Base-by-base conservation (phyloP, 805 yeast genomes). In the Myxozyma vanderwaltii region DNA sequence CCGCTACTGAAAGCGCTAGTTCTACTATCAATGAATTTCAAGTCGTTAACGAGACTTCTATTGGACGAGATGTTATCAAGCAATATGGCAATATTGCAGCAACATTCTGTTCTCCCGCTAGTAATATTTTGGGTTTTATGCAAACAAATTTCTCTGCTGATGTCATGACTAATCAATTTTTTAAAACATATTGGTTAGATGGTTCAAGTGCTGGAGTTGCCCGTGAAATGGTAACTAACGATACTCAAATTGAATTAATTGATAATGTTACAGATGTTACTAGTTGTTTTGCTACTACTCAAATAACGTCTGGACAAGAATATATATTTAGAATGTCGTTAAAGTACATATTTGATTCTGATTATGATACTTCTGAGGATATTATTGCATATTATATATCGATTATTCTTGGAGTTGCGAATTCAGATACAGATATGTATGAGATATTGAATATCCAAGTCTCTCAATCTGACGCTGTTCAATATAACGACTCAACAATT, bases 261-360 rank as follows among this genome's bases (percentile, higher is more conserved):
- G n/a, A 13, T 13, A 26, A 19, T 15, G 33, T 31, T n/a, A 13
- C n/a, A 6, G 24, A 23, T 5, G 33, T 38, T 21, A 48, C 27
- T n/a, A 48, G 52, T 19, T 33, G 31, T 8, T 48, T 48, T 48
- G 41, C 52, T 15, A 48, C 52, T n/a, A 33, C 44, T 12, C 41
- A 35, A n/a, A 27, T 48, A 13, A 39, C 33, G 3, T 21, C 24
- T 31, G 52, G 52, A 23, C 15, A n/a, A 2, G 39, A 33, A 6
- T 48, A 48, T 24, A 19, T 33, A 7, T 24, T 48, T 19, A 13
- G 52, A 35, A 17, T 48, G 24, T 35, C 52, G 6, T 35, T 48
- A 8, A 48, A 48, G 19, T 48, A 35, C 15, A 27, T 48, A 2
- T 15, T 48, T 23, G 52, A 48, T 26, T 5, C 35, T 13, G 52